phyloP scores from a whole-genome alignment of 306 rosid species.

The Vicia sativa region DNA sequence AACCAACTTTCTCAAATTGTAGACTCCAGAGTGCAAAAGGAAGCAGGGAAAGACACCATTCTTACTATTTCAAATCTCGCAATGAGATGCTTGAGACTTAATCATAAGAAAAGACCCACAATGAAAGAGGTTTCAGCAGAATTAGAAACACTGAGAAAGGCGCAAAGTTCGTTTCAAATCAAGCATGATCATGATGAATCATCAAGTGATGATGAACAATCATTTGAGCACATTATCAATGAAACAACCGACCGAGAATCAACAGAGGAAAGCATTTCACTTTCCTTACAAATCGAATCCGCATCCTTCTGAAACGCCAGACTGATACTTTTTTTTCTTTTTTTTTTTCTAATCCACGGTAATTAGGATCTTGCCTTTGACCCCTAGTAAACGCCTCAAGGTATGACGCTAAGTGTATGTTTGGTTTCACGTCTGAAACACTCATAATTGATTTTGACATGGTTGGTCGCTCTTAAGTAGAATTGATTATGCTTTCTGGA shows the following conservation, averaged over 20 bases:
- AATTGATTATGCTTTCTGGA: no score
- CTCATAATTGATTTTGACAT: no score
- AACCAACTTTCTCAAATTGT: constrained; percentile 39
- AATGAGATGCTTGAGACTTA: constrained; percentile 56
- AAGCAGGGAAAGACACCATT: constrained; percentile 43
- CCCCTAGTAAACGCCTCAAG: neutral
- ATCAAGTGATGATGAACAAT: constrained; percentile 1
- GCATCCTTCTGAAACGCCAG: constrained; percentile 21
- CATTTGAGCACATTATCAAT: neutral
- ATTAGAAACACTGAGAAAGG: constrained; percentile 51
- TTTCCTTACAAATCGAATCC: constrained; percentile 36
- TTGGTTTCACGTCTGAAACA: no score
- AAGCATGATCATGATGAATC: constrained; percentile 12
- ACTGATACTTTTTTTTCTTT: neutral
- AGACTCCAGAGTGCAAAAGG: constrained; percentile 43
- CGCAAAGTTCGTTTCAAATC: constrained; percentile 38
- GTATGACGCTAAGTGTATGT: no score
- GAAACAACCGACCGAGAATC: constrained; percentile 28
- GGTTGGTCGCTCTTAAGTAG: no score
- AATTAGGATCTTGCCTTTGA: neutral
- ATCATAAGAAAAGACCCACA: constrained; percentile 58
- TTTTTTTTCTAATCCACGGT: neutral
- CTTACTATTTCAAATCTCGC: constrained; percentile 54
- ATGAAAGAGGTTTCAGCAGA: constrained; percentile 58
- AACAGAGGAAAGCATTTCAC: constrained; percentile 35